A percentile compares a stretch with the other conserved stretches of the same genome.
These are phyloP conservation scores for Garcia nutans DNA, from an alignment of 345 rosid species.

Conservation along the genomic window DNA sequence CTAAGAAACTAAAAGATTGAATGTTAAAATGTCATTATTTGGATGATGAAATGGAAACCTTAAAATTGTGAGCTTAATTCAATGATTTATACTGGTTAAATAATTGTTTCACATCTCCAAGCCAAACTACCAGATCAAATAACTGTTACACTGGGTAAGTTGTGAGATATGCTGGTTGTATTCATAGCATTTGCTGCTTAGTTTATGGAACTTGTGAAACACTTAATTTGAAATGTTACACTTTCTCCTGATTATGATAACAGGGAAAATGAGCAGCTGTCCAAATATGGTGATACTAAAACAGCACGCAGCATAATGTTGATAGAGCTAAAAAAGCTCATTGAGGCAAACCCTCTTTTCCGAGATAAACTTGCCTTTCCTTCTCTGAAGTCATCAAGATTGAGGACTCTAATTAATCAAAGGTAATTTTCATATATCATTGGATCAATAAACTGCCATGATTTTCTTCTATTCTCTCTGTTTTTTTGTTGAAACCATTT, in stretches of 20 bases:
- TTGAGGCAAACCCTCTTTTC: slow-evolving; percentile 75
- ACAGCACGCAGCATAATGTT: slow-evolving; percentile 68
- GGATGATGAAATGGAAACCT: neutral
- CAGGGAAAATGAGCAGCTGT: slow-evolving; percentile 76
- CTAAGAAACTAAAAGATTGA: neutral
- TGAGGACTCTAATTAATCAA: slow-evolving; percentile 74
- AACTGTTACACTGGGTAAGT: neutral
- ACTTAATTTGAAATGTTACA: slow-evolving; percentile 2
- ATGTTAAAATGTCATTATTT: neutral
- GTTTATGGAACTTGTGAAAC: slow-evolving; percentile 7
- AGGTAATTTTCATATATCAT: slow-evolving; percentile 39
- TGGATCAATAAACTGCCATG: neutral
- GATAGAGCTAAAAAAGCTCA: slow-evolving; percentile 65
- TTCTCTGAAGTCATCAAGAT: slow-evolving; percentile 59
- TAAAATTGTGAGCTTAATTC: slow-evolving; percentile 5
- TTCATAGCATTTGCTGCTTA: neutral
- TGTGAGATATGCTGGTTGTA: neutral
- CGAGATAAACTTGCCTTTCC: slow-evolving; percentile 73
- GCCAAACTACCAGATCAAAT: neutral
- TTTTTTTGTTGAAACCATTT: neutral
- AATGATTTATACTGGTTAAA: neutral
- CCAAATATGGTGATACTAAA: slow-evolving; percentile 70
- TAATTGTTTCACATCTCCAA: slow-evolving; percentile 1
- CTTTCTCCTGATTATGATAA: neutral
- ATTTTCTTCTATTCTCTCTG: neutral